phyloP scores from a whole-genome alignment of 768 basidiomycete genomes.

The Tephrocybe sp. region DNA sequence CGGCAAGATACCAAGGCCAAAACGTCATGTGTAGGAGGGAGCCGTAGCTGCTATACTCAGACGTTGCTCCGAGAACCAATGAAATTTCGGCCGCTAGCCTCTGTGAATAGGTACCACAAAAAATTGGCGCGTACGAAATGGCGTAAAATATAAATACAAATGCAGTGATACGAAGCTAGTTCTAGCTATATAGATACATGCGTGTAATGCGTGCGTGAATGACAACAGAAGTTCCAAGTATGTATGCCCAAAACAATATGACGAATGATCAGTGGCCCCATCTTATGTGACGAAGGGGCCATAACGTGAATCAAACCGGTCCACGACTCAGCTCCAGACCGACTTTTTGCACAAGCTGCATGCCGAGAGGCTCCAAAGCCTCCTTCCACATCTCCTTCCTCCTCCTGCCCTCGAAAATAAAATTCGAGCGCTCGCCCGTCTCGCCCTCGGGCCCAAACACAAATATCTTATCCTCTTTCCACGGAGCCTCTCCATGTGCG shows the following conservation, averaged over 20 bases:
- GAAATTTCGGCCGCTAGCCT: no score
- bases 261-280: background rate
- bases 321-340: conserved; percentile 75
- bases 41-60: no score
- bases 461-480: conserved; percentile 68
- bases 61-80: no score
- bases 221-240: background rate
- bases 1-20: no score
- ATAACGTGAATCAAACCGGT: conserved; percentile 30
- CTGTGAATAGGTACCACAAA: no score
- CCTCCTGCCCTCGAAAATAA: conserved; percentile 67
- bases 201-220: background rate
- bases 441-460: conserved; percentile 86
- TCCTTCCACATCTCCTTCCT: conserved; percentile 62
- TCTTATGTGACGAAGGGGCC: background rate
- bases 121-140: no score
- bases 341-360: conserved; percentile 67
- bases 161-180: no score
- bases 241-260: background rate
- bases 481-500: conserved; percentile 71
- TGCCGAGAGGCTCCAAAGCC: conserved; percentile 67
- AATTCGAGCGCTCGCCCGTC: conserved; percentile 65
- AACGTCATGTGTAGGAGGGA: no score
- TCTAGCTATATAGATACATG: no score
- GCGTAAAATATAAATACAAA: no score